Conservation (phyloP, 208 protist species). For the Wallacemonas collosoma region DNA sequence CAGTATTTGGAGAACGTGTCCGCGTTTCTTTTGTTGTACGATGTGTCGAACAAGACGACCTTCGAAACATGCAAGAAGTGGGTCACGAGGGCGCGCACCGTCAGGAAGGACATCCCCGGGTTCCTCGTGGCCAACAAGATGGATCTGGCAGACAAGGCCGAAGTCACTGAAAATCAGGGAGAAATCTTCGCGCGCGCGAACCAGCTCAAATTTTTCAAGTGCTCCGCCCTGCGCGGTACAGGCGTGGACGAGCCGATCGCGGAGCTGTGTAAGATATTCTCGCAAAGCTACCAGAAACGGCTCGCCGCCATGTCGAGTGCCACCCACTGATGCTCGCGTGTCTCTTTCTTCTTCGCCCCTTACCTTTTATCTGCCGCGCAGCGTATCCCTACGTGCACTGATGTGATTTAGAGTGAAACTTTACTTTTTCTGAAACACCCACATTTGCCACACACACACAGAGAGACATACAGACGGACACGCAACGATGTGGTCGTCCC, state of each 20-base stretch:
- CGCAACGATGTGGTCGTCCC: too few species aligned
- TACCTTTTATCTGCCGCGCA: background rate
- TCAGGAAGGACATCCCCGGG: slow-evolving; percentile 68
- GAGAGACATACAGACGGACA: too few species aligned
- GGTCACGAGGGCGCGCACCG: slow-evolving; percentile 50
- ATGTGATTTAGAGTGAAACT: slow-evolving; percentile 15
- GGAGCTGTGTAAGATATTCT: slow-evolving; percentile 63
- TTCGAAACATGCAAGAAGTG: slow-evolving; percentile 90
- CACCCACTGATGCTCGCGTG: slow-evolving; percentile 19
- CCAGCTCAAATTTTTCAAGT: slow-evolving; percentile 84
- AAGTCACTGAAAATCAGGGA: slow-evolving; percentile 87
- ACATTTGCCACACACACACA: too few species aligned
- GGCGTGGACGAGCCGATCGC: slow-evolving; percentile 84
- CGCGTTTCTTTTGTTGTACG: slow-evolving; percentile 90
- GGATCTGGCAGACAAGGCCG: slow-evolving; percentile 83
- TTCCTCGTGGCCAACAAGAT: slow-evolving; percentile 90
- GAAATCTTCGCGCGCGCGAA: slow-evolving; percentile 77
- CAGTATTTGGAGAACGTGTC: slow-evolving; percentile 63
- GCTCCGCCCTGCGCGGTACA: slow-evolving; percentile 81
- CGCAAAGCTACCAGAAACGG: slow-evolving; percentile 78
- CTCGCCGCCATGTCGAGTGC: slow-evolving; percentile 27
- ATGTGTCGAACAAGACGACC: slow-evolving; percentile 88
- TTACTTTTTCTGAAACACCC: background rate
- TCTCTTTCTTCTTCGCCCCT: background rate
- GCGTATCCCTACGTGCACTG: background rate